Evolutionary conservation across 2,329 filamentous ascomycete genomes (phyloP).

Genomic region (Leptographium radiaticola): DNA sequence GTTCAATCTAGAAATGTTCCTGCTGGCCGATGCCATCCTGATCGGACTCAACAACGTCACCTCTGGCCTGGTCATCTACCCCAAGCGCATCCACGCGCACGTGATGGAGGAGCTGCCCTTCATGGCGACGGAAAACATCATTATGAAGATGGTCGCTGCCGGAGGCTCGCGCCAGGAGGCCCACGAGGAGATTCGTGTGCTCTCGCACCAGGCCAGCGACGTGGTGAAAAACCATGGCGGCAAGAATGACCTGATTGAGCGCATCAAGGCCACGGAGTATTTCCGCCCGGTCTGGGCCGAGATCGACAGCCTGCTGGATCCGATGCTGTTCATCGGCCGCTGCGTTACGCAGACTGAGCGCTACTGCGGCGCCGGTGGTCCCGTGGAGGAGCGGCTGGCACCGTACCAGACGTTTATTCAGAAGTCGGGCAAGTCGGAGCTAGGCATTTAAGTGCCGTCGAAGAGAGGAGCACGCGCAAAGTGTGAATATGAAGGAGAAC

Average conservation of each 20-base stretch:
- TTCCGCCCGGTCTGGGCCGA: conserved; percentile 61
- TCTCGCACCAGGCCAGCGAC: conserved; percentile 60
- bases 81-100: conserved; percentile 52
- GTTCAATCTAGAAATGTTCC: conserved; percentile 36
- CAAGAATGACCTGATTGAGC: conserved; percentile 66
- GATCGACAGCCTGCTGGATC: conserved; percentile 12
- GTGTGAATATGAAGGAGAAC: no score
- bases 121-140: conserved; percentile 52
- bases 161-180: conserved; percentile 66
- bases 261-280: conserved; percentile 59
- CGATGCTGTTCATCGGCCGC: conserved; percentile 22
- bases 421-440: neutral
- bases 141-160: conserved; percentile 62
- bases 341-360: conserved; percentile 29
- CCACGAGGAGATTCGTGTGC: conserved; percentile 75
- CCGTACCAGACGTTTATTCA: neutral
- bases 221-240: conserved; percentile 40
- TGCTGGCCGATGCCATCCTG: conserved; percentile 54
- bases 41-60: conserved; percentile 49
- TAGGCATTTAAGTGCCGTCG: neutral
- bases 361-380: conserved; percentile 9
- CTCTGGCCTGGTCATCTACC: conserved; percentile 61
- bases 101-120: conserved; percentile 72
- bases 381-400: neutral
- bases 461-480: no score